Evolutionary conservation across 208 protist species (phyloP).

Genomic region (Entamoeba moshkovskii): DNA sequence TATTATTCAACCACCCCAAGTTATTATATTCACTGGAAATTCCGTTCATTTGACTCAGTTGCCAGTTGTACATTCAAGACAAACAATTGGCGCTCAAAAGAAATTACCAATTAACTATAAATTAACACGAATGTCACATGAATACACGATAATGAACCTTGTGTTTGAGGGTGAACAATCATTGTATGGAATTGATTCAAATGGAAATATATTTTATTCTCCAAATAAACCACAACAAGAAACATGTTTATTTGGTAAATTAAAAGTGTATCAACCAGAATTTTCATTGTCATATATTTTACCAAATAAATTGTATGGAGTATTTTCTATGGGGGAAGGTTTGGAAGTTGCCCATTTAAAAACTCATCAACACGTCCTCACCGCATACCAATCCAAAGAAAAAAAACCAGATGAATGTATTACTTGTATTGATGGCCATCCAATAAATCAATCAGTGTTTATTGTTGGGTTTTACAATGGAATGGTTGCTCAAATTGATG

Average conservation of each 20-base stretch:
- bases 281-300: background rate
- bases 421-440: background rate
- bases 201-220: background rate
- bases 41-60: background rate
- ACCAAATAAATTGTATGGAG: background rate
- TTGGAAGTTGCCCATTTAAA: background rate
- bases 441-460: background rate
- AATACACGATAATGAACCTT: background rate
- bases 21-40: background rate
- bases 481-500: background rate
- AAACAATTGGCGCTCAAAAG: background rate
- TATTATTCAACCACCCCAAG: background rate
- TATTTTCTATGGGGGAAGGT: background rate
- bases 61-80: background rate
- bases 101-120: background rate
- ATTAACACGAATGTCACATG: background rate
- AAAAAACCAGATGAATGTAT: background rate
- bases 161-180: background rate
- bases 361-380: background rate
- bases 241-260: background rate
- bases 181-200: background rate
- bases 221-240: background rate
- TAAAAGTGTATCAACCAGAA: background rate
- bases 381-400: background rate
- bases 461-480: background rate